Evolutionary conservation across 257 asterid genomes (phyloP).

Genomic region (Ligustrum vulgare): DNA sequence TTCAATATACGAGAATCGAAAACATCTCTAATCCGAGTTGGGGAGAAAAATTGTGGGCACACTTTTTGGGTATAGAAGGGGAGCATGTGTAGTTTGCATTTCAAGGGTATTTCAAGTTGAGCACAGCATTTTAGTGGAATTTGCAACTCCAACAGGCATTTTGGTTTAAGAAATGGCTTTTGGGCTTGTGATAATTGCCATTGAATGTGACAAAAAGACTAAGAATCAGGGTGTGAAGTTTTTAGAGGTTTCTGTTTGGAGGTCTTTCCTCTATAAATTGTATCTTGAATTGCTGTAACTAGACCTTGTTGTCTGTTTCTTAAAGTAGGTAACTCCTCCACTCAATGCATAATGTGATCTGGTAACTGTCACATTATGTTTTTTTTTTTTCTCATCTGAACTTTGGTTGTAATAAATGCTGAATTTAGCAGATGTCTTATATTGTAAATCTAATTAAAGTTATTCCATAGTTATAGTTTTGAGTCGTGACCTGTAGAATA

Average conservation of each 20-base stretch:
- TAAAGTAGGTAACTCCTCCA: no score
- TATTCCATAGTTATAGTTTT: no score
- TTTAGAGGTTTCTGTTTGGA: constrained; percentile 68
- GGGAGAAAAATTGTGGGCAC: constrained; percentile 71
- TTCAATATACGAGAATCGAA: constrained; percentile 34
- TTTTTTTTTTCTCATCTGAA: no score
- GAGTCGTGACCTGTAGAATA: no score
- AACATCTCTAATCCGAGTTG: constrained; percentile 39
- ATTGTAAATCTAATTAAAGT: no score
- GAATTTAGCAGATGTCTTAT: no score
- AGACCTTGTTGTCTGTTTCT: no score
- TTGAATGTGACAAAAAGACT: constrained; percentile 64
- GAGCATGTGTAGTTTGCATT: constrained; percentile 41
- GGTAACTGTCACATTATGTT: no score
- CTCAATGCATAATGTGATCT: no score
- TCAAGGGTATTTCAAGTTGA: constrained; percentile 59
- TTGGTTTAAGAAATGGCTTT: constrained; percentile 88
- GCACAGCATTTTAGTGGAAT: constrained; percentile 63
- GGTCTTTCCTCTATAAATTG: constrained; percentile 36
- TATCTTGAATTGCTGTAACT: no score
- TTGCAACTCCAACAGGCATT: constrained; percentile 20
- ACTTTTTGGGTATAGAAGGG: constrained; percentile 47
- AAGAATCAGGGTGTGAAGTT: constrained; percentile 51
- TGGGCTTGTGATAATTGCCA: constrained; percentile 76
- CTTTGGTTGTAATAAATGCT: no score